Percentiles rank a stretch among this genome's conserved stretches.
These are phyloP conservation scores for Carex scoparia DNA, from an alignment of 176 grass and related monocot genomes.

Conservation along the genomic window DNA sequence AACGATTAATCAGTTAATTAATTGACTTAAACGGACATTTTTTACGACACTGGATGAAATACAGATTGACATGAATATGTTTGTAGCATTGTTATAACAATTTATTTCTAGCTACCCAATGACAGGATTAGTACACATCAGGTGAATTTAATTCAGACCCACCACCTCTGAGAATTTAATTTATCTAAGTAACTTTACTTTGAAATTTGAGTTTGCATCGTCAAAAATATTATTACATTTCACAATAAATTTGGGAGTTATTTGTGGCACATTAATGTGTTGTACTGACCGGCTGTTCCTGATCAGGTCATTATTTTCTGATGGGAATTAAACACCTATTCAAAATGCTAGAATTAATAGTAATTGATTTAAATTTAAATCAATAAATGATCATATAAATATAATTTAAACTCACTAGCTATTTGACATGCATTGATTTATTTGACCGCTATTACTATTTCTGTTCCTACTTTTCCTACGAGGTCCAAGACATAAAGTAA, in stretches of 20 bases:
- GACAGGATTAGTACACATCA: too few relatives aligned
- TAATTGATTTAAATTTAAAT: background rate
- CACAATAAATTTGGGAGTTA: background rate
- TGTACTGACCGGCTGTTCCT: background rate
- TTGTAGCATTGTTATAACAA: background rate
- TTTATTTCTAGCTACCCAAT: background rate
- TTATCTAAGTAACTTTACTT: too few relatives aligned
- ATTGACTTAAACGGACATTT: too few relatives aligned
- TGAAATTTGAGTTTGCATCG: background rate
- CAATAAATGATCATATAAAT: background rate
- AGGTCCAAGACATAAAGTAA: too few relatives aligned
- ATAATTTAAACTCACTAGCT: background rate
- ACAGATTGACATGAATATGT: background rate
- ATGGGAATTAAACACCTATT: background rate
- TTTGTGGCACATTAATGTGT: background rate
- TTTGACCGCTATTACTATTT: background rate
- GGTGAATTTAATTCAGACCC: too few relatives aligned
- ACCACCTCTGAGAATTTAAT: too few relatives aligned
- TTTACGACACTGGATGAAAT: background rate
- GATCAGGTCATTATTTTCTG: background rate
- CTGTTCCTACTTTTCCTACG: too few relatives aligned
- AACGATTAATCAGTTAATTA: too few relatives aligned
- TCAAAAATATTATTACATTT: background rate
- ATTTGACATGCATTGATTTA: background rate
- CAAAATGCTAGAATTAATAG: background rate